Percentiles rank a stretch among this genome's conserved stretches.
Conservation (phyloP, 108 stramenopile genomes). For the Skeletonema potamos region DNA sequence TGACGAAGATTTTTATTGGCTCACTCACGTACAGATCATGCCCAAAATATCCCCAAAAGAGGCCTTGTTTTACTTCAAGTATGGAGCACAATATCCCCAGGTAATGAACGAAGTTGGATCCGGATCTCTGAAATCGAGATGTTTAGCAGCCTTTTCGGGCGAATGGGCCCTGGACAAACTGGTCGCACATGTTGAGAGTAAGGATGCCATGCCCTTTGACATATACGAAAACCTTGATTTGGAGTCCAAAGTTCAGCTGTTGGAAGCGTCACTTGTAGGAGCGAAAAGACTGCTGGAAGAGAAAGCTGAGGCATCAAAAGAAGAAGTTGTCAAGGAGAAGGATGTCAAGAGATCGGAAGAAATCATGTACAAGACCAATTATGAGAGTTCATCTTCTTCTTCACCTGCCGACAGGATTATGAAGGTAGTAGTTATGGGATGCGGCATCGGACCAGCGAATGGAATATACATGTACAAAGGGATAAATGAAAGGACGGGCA, state of each 20-base stretch:
- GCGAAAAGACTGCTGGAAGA: slow-evolving; percentile 16
- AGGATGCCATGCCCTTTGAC: neutral
- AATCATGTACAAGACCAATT: slow-evolving; percentile 20
- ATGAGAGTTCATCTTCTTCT: slow-evolving; percentile 8
- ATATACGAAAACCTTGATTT: slow-evolving; percentile 14
- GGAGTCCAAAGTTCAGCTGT: slow-evolving; percentile 26
- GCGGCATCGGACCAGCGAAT: slow-evolving; percentile 27
- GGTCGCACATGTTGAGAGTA: slow-evolving; percentile 9
- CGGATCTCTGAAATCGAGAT: slow-evolving; percentile 27
- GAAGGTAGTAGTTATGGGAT: slow-evolving; percentile 31
- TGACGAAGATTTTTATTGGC: slow-evolving; percentile 45
- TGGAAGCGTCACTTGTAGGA: slow-evolving; percentile 20
- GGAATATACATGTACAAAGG: slow-evolving; percentile 25
- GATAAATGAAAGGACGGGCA: neutral
- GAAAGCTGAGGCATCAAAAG: neutral
- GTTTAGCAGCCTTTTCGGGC: slow-evolving; percentile 22
- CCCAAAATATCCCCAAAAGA: slow-evolving; percentile 28
- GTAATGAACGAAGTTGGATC: slow-evolving; percentile 38
- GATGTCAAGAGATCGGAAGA: slow-evolving; percentile 15
- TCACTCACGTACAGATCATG: slow-evolving; percentile 39
- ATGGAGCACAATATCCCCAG: slow-evolving; percentile 27
- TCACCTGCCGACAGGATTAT: neutral
- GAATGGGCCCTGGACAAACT: slow-evolving; percentile 14
- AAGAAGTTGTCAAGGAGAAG: neutral
- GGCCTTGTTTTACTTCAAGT: slow-evolving; percentile 32